Base-by-base conservation (phyloP, 306 rosid species). In the Coriaria nepalensis region DNA sequence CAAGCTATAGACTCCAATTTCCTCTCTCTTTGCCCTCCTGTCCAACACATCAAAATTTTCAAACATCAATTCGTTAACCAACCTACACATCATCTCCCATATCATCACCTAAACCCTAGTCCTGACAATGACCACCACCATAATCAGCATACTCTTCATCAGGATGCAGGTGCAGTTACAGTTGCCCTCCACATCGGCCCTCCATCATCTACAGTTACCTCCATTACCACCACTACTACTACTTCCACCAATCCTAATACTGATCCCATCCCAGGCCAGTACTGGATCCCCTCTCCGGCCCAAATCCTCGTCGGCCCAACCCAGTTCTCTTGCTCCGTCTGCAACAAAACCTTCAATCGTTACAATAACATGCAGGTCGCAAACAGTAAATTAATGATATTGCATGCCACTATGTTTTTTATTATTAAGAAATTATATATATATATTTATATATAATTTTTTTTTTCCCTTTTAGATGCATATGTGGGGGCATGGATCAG, bases 401-500 rank as follows among this genome's bases (percentile, higher is more conserved):
- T 14, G 40, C 32, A 15, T 5, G 5, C 11, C 13, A 7, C 1
- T 7, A 0, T 12, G n/a, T 52, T 45, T 52, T 38, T 56, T 8
- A 7, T 5, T 9, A 20, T 40, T 13, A 10, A 13, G 10, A 0
- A 13, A n/a, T 14, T 40, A 4, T 40, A 9, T 10, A 8, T 6
- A 5, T 40, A 33, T 12, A 50, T 6, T 6, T 10, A n/a, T 6
- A n/a, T 36, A n/a, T 36, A 13, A 4, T 10, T 15, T 42, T 39
- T 13, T 47, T 35, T 29, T 39, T 2, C 2, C 44, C 29, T 6
- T 9, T 32, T 53, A 88, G 95, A 90, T 90, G 97, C 97, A 90
- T 59, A 90, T 90, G 97, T 90, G 97, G 97, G 97, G 97, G 14
- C 97, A 90, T 56, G 97, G 97, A 0, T 84, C 95, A 37, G 83